Evolutionary conservation across 768 basidiomycete species (phyloP).

Genomic region (Hypholoma fasciculare): DNA sequence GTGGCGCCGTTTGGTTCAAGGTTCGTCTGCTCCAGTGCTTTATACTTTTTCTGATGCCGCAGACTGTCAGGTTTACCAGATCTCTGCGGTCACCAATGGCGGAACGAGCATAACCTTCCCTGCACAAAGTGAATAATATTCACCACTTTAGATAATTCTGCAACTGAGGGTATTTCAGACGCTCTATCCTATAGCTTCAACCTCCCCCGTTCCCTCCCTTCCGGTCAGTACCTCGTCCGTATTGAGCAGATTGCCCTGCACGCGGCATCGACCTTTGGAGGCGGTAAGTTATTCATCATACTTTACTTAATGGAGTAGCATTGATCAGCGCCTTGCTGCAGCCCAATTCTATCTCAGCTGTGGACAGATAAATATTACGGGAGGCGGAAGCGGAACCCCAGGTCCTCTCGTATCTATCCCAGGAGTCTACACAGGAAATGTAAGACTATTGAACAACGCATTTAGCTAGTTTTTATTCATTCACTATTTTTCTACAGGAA

Average conservation of each 20-base stretch:
- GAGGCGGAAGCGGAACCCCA: constrained; percentile 31
- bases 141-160: neutral
- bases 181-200: constrained; percentile 30
- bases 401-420: constrained; percentile 22
- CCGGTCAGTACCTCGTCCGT: constrained; percentile 41
- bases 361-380: constrained; percentile 39
- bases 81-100: constrained; percentile 45
- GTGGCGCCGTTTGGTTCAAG: constrained; percentile 51
- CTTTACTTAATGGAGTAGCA: neutral
- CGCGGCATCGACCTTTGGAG: constrained; percentile 35
- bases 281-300: constrained; percentile 25
- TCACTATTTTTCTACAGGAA: constrained; percentile 9
- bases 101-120: constrained; percentile 47
- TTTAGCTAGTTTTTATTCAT: neutral
- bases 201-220: constrained; percentile 36
- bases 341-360: constrained; percentile 39
- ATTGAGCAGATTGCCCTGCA: constrained; percentile 47
- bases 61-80: constrained; percentile 24
- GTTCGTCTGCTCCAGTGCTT: constrained; percentile 15
- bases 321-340: neutral
- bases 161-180: too few relatives aligned
- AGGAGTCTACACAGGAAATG: constrained; percentile 21
- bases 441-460: neutral
- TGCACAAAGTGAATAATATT: constrained; percentile 28
- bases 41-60: too few relatives aligned